Evolutionary conservation across 2,329 filamentous ascomycete genomes (phyloP), one percentile per base, ranked within the genome.

Genomic region (Paecilomyces dactylethromorphus): DNA sequence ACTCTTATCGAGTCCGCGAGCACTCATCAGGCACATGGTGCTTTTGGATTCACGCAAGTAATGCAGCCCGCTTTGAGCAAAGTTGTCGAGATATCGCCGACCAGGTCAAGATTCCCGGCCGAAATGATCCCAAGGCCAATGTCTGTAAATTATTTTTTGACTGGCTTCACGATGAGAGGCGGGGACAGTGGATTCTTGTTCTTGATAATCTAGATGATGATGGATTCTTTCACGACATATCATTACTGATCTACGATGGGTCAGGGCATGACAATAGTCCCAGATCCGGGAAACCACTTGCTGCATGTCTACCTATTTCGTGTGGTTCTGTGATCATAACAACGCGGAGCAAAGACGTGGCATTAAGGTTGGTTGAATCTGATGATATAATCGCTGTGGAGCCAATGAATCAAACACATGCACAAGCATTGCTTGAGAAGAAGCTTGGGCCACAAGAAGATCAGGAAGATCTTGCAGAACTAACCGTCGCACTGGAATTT

Each of bases 11-110:
- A 53, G 59, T 65, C n/a, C 63, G 62, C 59, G 60, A 69, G 0
- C 56, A 56, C 24, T 68, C 61, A 22, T 65, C 68, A 0, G 32
- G 66, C n/a, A 71, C 64, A 15, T 73, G 64, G 64, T 63, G 77
- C 32, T 76, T 76, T 58, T 79, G 70, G 75, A 63, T 77, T 5
- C 64, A 77, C 59, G 70, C 71, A 1, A 71, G 67, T 56, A 73
- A 70, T 55, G 61, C 62, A 0, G 62, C 66, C 39, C 65, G 72
- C 7, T 73, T 76, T 53, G 68, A 76, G 60, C 65, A 74, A 57
- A 66, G 68, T 33, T 74, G 68, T 59, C 66, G 63, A 56, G 66
- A 73, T n/a, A 70, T 78, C 61, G 71, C 72, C 24, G 63, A 71
- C 33, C 56, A 49, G 1, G 62, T 69, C 10, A 69, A 69, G 58